These are phyloP conservation scores for Pterulicium gracile DNA, from an alignment of 1,284 basidiomycete species.

Conservation along the genomic window DNA sequence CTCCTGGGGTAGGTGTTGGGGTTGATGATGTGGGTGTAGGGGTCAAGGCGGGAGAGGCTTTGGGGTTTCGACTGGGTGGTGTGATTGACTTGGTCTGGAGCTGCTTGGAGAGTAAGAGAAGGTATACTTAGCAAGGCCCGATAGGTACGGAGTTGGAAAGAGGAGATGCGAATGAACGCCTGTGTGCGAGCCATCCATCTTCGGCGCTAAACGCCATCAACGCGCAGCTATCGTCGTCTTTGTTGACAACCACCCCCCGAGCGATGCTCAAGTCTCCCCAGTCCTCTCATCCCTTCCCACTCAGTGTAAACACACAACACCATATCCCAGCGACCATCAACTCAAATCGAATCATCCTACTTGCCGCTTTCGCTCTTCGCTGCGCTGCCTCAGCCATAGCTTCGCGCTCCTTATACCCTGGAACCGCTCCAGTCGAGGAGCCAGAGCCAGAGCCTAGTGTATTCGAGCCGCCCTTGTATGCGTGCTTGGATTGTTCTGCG, in stretches of 20 bases:
- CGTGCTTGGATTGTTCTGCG: neutral
- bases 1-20: neutral
- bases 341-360: neutral
- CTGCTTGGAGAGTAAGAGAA: no score
- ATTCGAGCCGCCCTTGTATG: neutral
- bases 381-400: constrained; percentile 1
- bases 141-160: no score
- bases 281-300: no score
- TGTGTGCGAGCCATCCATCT: neutral
- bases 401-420: neutral
- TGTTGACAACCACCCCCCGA: neutral
- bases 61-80: neutral
- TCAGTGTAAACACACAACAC: no score
- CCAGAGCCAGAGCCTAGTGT: constrained; percentile 1
- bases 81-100: no score
- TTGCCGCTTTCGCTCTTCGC: neutral
- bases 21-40: neutral
- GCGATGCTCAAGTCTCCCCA: neutral
- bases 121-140: no score
- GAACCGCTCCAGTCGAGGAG: neutral
- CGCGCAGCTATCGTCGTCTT: neutral
- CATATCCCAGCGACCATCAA: no score
- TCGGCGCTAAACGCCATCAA: neutral
- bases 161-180: neutral
- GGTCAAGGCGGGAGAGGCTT: neutral